Base-by-base conservation (phyloP, 2,329 filamentous ascomycete species). In the Aspergillus unguis region DNA sequence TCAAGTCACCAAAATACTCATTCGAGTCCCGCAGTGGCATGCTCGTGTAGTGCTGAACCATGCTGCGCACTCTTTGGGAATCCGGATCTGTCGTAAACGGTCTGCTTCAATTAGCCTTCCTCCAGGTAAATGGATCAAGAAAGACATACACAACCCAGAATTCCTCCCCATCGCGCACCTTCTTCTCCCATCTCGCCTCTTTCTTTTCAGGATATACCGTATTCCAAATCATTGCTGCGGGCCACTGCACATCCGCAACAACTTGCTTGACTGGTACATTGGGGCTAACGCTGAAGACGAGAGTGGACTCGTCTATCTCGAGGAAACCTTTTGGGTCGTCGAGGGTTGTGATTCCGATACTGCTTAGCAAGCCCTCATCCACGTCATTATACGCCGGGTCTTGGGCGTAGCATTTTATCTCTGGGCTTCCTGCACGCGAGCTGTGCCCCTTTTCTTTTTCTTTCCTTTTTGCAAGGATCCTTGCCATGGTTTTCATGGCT, bases 171-270 rank as follows among this genome's bases (percentile, higher is more conserved):
- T 56, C 52, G 17, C 48, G 45, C 10, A 47, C 37, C 17, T 48
- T 44, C 36, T 56, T 59, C 50, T 48, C 46, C 60, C 60, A 62
- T 10, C 28, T 35, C 29, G 46, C 45, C 7, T 54, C 48, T 29
- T 43, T 41, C n/a, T 58, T 51, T 8, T 50, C 27, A 10, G 40
- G 7, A 4, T 27, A 31, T 2, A 65, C 57, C 0, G 44, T 57
- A 46, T 63, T 53, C 65, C 66, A 68, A 7, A 69, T 52, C 50
- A 68, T 61, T n/a, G 65, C 55, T 2, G 58, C 62, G 5, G 71
- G 72, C 41, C 65, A 67, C 38, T 70, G 65, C 44, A 70, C 58
- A 56, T 75, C 72, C n/a, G 68, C 65, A 33, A 75, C 59, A 26
- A 74, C 66, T 53, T 75, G 67, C 44, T 68, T 70, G 5, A 73